A percentile compares a stretch with the other conserved stretches of the same genome.
These are phyloP conservation scores for Skeletonema costatum DNA, from an alignment of 108 stramenopile species.

Conservation along the genomic window DNA sequence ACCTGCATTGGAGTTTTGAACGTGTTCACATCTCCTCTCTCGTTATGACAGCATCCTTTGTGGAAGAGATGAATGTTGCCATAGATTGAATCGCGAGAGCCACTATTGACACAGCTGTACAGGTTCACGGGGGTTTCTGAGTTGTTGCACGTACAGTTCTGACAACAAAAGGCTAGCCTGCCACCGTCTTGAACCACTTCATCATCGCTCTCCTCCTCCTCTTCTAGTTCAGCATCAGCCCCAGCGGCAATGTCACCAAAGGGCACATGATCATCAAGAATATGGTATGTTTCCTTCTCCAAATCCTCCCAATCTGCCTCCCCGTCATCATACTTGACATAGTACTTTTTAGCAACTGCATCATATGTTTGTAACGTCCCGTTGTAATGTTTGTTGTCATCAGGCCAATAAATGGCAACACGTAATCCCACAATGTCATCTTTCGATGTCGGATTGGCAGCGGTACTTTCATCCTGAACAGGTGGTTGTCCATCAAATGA, in stretches of 20 bases:
- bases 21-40: too few species aligned
- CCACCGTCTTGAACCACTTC: neutral
- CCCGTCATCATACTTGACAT: neutral
- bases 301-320: neutral
- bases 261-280: neutral
- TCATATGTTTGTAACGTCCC: neutral
- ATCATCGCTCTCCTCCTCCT: neutral
- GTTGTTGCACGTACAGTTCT: conserved; percentile 1
- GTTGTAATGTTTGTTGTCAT: neutral
- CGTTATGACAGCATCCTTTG: conserved; percentile 19
- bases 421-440: neutral
- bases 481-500: too few species aligned
- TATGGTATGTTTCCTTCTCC: neutral
- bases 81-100: neutral
- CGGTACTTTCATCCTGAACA: too few species aligned
- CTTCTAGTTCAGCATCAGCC: neutral
- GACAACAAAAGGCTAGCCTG: neutral
- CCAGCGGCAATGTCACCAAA: neutral
- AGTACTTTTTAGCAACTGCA: neutral
- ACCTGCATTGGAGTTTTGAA: too few species aligned
- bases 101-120: conserved; percentile 25
- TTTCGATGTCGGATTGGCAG: too few species aligned
- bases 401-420: neutral
- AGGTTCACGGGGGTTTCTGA: too few species aligned
- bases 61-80: conserved; percentile 33